Evolutionary conservation across 2,329 filamentous ascomycete species (phyloP).

Genomic region (Curvularia spicifera): DNA sequence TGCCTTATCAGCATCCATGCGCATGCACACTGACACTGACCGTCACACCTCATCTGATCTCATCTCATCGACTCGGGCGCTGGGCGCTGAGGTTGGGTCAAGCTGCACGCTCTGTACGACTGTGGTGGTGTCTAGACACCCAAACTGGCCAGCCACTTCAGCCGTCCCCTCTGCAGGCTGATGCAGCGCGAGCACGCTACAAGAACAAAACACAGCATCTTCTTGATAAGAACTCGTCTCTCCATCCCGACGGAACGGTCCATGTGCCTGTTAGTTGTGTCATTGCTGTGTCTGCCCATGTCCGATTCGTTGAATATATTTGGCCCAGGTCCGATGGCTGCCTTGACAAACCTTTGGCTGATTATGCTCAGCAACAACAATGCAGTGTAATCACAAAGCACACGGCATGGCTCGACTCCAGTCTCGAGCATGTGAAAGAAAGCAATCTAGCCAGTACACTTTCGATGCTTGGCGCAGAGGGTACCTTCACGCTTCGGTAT

Average conservation of each 20-base stretch:
- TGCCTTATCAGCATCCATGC: constrained; percentile 13
- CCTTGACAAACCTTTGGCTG: background rate
- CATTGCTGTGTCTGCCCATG: background rate
- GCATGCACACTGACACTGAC: background rate
- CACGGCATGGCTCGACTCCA: background rate
- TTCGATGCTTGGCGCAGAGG: constrained; percentile 20
- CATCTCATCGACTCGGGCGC: background rate
- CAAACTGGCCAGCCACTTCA: background rate
- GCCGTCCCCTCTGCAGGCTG: constrained; percentile 5
- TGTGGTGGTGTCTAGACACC: constrained; percentile 5
- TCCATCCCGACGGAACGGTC: background rate
- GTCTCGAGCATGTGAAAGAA: constrained; percentile 9
- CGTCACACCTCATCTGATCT: background rate
- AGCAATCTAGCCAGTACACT: constrained; percentile 5
- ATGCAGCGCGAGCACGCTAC: constrained; percentile 16
- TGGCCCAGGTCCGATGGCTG: background rate
- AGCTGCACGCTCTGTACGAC: constrained; percentile 9
- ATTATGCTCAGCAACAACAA: background rate
- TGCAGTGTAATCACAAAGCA: background rate
- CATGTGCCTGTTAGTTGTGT: background rate
- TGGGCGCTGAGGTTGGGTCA: constrained; percentile 6
- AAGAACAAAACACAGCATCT: constrained; percentile 13
- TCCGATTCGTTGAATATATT: background rate
- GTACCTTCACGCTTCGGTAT: background rate
- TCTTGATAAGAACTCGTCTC: background rate